These are phyloP conservation scores for Phytopythium boreale DNA, from an alignment of 352 stramenopile species.

Conservation along the genomic window DNA sequence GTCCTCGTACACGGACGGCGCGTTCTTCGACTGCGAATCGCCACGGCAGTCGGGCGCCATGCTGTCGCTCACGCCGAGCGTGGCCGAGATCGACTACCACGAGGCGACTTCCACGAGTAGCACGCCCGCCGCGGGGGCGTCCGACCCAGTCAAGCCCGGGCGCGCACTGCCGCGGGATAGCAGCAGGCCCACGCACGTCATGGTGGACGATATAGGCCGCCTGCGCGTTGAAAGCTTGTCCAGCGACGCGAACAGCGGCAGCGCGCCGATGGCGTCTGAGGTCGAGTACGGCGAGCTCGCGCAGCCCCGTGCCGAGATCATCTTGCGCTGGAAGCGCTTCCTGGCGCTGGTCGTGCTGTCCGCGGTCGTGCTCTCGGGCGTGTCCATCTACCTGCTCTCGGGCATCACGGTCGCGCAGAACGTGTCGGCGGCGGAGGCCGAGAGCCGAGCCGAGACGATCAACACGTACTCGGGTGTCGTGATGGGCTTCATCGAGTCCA, in stretches of 20 bases:
- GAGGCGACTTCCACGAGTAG: not conserved
- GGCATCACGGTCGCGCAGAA: slow-evolving; percentile 34
- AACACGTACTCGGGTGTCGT: slow-evolving; percentile 61
- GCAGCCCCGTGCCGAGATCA: slow-evolving; percentile 53
- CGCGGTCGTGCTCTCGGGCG: slow-evolving; percentile 33
- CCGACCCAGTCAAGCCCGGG: not conserved
- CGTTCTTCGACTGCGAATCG: slow-evolving; percentile 40
- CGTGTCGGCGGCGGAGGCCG: slow-evolving; percentile 19
- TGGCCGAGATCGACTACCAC: slow-evolving; percentile 10
- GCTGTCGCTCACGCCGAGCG: slow-evolving; percentile 15
- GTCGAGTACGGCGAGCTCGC: slow-evolving; percentile 29
- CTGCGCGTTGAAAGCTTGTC: slow-evolving; percentile 23
- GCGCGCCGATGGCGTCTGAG: slow-evolving; percentile 1
- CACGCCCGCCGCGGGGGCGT: not conserved
- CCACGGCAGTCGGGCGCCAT: slow-evolving; percentile 26
- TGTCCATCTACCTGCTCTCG: slow-evolving; percentile 29
- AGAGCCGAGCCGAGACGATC: slow-evolving; percentile 26
- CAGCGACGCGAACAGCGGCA: slow-evolving; percentile 10
- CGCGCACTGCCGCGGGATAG: not conserved
- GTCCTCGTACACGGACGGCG: slow-evolving; percentile 42
- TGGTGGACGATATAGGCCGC: slow-evolving; percentile 22
- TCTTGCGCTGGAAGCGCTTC: slow-evolving; percentile 60
- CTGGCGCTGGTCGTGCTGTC: slow-evolving; percentile 40
- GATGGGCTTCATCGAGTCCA: slow-evolving; percentile 58
- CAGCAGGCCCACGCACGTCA: slow-evolving; percentile 16